Percentiles rank a stretch among this genome's conserved stretches.
Conservation (phyloP, 2,329 filamentous ascomycete genomes). For the Karstenula rhodostoma region DNA sequence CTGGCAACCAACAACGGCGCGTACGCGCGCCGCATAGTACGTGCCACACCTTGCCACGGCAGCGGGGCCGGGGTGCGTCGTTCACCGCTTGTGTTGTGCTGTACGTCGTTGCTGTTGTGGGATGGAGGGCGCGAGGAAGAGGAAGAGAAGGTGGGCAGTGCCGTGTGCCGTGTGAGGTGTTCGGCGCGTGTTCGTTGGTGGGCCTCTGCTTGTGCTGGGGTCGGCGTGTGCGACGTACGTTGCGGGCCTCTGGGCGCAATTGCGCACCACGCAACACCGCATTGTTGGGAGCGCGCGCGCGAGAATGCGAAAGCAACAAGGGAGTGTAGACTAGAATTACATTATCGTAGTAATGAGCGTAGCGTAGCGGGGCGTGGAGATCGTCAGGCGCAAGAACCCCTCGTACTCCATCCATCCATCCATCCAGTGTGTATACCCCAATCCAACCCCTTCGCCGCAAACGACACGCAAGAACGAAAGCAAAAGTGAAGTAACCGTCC, state of each 20-base stretch:
- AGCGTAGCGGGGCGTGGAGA: conserved; percentile 7
- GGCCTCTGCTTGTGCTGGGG: not conserved
- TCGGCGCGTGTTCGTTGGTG: not conserved
- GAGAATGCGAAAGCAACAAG: no score
- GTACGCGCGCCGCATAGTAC: not conserved
- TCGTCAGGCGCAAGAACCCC: not conserved
- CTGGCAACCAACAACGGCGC: not conserved
- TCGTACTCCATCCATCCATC: no score
- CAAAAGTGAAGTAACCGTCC: not conserved
- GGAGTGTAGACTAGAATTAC: conserved; percentile 5
- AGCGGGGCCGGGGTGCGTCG: not conserved
- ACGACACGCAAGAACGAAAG: conserved; percentile 14
- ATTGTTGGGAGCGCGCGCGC: not conserved
- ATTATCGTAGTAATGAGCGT: conserved; percentile 12
- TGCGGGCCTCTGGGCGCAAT: not conserved
- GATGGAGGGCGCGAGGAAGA: no score
- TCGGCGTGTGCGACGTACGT: not conserved
- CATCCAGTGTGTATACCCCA: not conserved
- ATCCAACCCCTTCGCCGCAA: conserved; percentile 7
- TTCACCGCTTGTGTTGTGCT: conserved; percentile 7
- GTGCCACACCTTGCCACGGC: conserved; percentile 10
- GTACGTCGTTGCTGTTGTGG: not conserved
- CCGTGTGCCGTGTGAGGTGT: not conserved
- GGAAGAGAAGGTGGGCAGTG: no score
- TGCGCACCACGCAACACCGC: conserved; percentile 1